A percentile compares a stretch with the other conserved stretches of the same genome.
phyloP scores from a whole-genome alignment of 495 filamentous ascomycete genomes.

The Neurospora sublineolata region DNA sequence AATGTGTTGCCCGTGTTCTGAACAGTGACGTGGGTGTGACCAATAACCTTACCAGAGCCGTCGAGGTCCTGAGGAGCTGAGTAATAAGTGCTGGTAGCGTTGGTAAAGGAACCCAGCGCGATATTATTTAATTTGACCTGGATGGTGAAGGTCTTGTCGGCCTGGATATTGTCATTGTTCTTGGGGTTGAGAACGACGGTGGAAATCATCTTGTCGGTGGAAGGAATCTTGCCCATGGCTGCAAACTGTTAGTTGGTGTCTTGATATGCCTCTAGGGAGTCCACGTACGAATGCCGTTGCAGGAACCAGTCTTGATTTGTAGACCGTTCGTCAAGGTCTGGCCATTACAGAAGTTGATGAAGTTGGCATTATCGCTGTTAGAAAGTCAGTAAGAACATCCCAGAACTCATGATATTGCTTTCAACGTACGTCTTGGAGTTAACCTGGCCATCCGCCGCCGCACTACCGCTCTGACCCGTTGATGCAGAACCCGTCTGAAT shows the following conservation, averaged over 20 bases:
- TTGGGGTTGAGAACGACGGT: constrained; percentile 48
- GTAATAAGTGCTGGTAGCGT: constrained; percentile 55
- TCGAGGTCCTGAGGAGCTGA: constrained; percentile 52
- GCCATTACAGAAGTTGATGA: constrained; percentile 59
- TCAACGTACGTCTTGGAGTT: constrained; percentile 41
- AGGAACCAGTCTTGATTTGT: constrained; percentile 54
- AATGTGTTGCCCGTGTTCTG: constrained; percentile 45
- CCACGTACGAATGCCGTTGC: constrained; percentile 58
- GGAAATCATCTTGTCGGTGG: constrained; percentile 52
- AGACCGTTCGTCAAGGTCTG: constrained; percentile 59
- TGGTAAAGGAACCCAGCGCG: constrained; percentile 53
- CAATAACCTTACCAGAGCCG: constrained; percentile 44
- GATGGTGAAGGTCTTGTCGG: constrained; percentile 46
- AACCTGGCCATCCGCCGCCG: constrained; percentile 37
- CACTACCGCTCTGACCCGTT: constrained; percentile 19
- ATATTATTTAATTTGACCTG: constrained; percentile 49
- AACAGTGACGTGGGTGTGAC: constrained; percentile 62
- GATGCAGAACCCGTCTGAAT: constrained; percentile 39
- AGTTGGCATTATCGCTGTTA: constrained; percentile 43
- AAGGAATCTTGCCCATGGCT: constrained; percentile 64
- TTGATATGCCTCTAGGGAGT: constrained; percentile 1
- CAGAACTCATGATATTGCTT: neutral
- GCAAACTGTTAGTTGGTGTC: constrained; percentile 13
- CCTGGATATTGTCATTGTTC: constrained; percentile 34
- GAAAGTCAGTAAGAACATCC: neutral